Base-by-base conservation (phyloP, 495 filamentous ascomycete genomes). In the Entonaema liquescens region DNA sequence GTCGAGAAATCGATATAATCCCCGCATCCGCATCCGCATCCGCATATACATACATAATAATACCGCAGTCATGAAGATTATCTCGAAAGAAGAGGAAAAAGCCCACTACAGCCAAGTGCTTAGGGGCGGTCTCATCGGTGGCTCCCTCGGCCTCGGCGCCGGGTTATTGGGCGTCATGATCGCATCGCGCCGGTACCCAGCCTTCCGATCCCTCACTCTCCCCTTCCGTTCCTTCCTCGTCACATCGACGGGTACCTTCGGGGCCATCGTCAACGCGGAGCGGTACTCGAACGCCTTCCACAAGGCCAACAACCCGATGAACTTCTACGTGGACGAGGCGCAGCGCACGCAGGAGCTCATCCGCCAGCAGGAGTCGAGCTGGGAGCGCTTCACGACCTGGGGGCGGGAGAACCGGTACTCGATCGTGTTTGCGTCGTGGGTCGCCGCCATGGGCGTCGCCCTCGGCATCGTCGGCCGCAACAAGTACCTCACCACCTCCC, bases 221-320 rank as follows among this genome's bases (percentile, higher is more conserved):
- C 95, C 93, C 8, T 91, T 99, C 87, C 90, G 92, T 73, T 84
- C 92, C 52, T 99, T 99, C 87, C 88, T 98, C 57, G 86, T 92
- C n/a, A 91, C 91, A 13, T 94, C 92, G 28, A 77, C 89, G 7
- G 89, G 87, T 26, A 97, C 95, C 9, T 97, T 97, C 80, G 84
- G 86, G 60, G 90, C 89, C 67, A 97, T 99, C 82, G 85, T 98
- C 73, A 81, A 87, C 42, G 95, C 96, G 40, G 95, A 99, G 83
- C 86, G 91, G 47, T 87, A 86, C 72, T 92, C 90, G 55, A 89
- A 93, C 68, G 66, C 65, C 54, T 98, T 86, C 86, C 94, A 98
- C 80, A 74, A 78, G n/a, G 70, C 80, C 33, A 87, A 87, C 63
- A 90, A 95, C 77, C 85, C 89, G 15, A 83, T 87, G 69, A 83